These are phyloP conservation scores for Decorospora gaudefroyi DNA, from an alignment of 2,329 filamentous ascomycete species.

Conservation along the genomic window DNA sequence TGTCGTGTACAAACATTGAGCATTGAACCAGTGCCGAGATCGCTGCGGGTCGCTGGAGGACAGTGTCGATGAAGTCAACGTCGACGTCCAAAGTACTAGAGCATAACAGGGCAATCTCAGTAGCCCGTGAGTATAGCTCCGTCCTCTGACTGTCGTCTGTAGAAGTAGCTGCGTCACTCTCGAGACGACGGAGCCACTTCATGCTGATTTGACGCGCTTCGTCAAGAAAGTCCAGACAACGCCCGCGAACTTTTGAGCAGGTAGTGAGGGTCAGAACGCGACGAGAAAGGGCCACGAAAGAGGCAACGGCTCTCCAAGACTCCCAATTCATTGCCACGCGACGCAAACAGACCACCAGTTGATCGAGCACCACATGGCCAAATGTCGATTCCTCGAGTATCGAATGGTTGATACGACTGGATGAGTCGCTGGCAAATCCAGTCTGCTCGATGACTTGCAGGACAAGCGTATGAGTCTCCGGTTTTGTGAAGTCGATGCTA, in stretches of 20 bases:
- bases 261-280: constrained; percentile 51
- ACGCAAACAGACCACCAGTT: constrained; percentile 12
- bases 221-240: constrained; percentile 40
- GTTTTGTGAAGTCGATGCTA: constrained; percentile 48
- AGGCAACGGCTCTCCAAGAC: constrained; percentile 48
- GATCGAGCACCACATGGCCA: constrained; percentile 13
- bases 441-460: constrained; percentile 57
- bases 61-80: constrained; percentile 21
- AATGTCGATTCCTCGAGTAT: constrained; percentile 46
- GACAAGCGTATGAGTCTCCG: constrained; percentile 55
- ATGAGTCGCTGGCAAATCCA: constrained; percentile 42
- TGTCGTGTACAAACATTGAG: constrained; percentile 24
- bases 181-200: constrained; percentile 48
- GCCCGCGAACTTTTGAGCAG: constrained; percentile 16
- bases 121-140: constrained; percentile 38
- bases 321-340: constrained; percentile 36
- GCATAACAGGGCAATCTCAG: constrained; percentile 51
- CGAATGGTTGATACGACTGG: constrained; percentile 44
- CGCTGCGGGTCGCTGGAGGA: constrained; percentile 29
- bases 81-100: constrained; percentile 54
- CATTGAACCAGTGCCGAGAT: constrained; percentile 18
- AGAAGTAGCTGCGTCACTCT: constrained; percentile 23
- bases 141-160: constrained; percentile 31
- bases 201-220: constrained; percentile 43
- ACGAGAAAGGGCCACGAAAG: constrained; percentile 48